A percentile compares a stretch with the other conserved stretches of the same genome.
Conservation (phyloP, 768 basidiomycete species). For the Phaeolepiota aurea region DNA sequence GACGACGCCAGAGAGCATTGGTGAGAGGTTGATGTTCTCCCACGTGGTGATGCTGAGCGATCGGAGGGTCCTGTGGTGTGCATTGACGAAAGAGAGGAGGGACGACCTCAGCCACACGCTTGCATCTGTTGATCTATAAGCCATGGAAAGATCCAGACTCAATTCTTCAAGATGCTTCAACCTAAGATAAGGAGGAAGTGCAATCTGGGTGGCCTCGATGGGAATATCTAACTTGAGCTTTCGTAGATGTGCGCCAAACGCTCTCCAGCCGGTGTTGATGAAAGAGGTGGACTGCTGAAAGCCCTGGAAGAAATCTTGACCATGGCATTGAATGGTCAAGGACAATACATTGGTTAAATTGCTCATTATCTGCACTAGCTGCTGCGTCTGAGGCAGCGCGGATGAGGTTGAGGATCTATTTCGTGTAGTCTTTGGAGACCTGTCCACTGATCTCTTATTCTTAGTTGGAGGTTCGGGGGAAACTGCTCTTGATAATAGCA, state of each 20-base stretch:
- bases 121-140: not conserved
- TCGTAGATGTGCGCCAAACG: not conserved
- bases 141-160: not conserved
- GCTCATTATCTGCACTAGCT: not conserved
- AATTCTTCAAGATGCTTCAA: not conserved
- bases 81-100: not conserved
- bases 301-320: not conserved
- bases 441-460: too few species aligned
- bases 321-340: not conserved
- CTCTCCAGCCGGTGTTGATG: not conserved
- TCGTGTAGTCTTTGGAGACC: too few species aligned
- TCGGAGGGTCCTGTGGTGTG: not conserved
- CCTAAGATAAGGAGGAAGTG: not conserved
- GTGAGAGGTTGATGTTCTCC: not conserved
- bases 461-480: too few species aligned
- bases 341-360: not conserved
- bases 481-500: not conserved
- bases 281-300: not conserved
- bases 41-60: not conserved
- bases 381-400: not conserved
- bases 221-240: not conserved
- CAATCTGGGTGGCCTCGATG: not conserved
- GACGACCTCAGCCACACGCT: not conserved
- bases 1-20: not conserved
- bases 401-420: too few species aligned